Base-by-base conservation (phyloP, 352 stramenopile species). In the Thraustochytrium sp. region DNA sequence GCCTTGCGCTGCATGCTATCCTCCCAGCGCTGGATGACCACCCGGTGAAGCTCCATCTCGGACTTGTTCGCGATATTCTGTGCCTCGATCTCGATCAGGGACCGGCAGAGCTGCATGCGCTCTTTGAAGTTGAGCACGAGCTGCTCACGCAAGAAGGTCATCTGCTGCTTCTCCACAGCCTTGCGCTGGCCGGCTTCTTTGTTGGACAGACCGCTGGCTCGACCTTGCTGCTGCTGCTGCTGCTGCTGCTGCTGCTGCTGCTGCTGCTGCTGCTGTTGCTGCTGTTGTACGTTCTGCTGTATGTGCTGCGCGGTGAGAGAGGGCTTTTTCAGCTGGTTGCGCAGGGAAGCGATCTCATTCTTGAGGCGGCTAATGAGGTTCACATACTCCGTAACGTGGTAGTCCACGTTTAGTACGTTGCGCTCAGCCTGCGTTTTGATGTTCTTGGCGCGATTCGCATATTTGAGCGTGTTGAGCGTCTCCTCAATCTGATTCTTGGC, bases 401-500 rank as follows among this genome's bases (percentile, higher is more conserved):
- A 91, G 62, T 96, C 93, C 0, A 95, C 89, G 42, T 91, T 92
- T 18, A 96, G 88, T 1, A 96, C 90, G 76, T 97, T 97, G 18
- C 88, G 29, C 38, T 73, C 61, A 8, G 55, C 61, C 40, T 84
- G 55, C 18, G 88, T 87, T 86, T 96, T 95, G 88, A 97, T 97
- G 74, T 95, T 94, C 86, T 97, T 97, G 42, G 93, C 93, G 65
- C 93, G 87, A 76, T 96, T 95, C 1, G 92, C 93, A 76, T 97
- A 97, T 63, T 96, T 96, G 44, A 97, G 90, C 11, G 93, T 97
- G 82, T 97, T 97, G 64, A 96, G 84, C 36, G 92, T 96, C 85
- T 97, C 93, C 37, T 86, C 59, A 72, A 91, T 82, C 51, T 54
- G 87, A 89, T 34, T 96, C 88, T 97, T 97, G 18, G 92, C 89